Evolutionary conservation across 2,329 filamentous ascomycete species (phyloP), one percentile per base, ranked within the genome.

Genomic region (Pyricularia pennisetigena): DNA sequence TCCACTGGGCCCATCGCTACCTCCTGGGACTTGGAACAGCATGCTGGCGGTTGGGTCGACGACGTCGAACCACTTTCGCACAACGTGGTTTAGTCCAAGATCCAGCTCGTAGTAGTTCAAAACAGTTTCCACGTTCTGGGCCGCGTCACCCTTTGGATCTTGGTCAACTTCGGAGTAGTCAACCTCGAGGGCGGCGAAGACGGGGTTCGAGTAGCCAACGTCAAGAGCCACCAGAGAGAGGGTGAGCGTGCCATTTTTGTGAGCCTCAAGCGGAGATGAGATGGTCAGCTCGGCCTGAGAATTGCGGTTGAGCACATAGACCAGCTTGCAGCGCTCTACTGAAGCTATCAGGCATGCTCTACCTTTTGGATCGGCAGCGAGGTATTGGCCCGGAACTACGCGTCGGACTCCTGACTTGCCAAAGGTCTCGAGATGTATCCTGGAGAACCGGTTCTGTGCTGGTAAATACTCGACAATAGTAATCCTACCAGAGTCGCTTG

Each of bases 61-160:
- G 0, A 92, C 87, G 73, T 99, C 95, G 14, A 93, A 91, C 95
- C 95, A 99, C 77, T 94, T 97, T 69, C 94, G 89, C 24, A 99
- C 93, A 54, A 99, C 95, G 76, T 99, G 95, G 74, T 99, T 99
- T 68, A 99, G 81, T 41, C 96, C 96, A 30, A 99, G 85, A 75
- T 99, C 95, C 26, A 99, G 88, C 80, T 98, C 95, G 76, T 99
- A 99, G 79, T 98, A 99, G 0, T 98, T 94, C 30, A 99, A 82
- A 72, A 92, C 88, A 70, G 97, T 98, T 77, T 98, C 94, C 64
- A 92, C 82, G 72, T 96, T 90, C 69, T 91, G 85, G 72, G 89
- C 88, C 1, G 93, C 93, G 76, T 91, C 86, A 20, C 94, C 94
- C 0, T 91, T 92, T 0, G 93, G 88, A 76, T 99, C 96, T 78